phyloP scores from a whole-genome alignment of 2,329 filamentous ascomycete genomes.

The Thermomyces lanuginosus region DNA sequence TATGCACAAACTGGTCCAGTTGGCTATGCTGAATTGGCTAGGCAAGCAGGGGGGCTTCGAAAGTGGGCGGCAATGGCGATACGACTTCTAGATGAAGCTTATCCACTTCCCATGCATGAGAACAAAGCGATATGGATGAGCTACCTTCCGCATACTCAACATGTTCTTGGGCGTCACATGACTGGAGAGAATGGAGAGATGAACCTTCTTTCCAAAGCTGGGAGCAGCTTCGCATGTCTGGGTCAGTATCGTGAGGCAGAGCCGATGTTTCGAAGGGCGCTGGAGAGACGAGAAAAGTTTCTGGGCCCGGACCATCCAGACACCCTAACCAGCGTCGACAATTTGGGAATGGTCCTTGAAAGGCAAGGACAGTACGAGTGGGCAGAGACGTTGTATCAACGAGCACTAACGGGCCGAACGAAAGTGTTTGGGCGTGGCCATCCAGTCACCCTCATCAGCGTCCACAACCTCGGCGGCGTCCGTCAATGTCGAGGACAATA shows the following conservation, averaged over 20 bases:
- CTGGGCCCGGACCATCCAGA: conserved; percentile 5
- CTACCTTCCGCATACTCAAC: conserved; percentile 3
- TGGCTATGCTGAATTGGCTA: conserved; percentile 16
- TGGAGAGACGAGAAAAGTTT: conserved; percentile 4
- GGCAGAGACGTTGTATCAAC: background rate
- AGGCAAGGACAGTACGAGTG: background rate
- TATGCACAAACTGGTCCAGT: conserved; percentile 17
- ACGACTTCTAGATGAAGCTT: conserved; percentile 1
- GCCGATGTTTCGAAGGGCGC: conserved; percentile 5
- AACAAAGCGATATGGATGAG: conserved; percentile 4
- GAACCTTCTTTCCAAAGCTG: background rate
- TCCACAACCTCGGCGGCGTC: conserved; percentile 6
- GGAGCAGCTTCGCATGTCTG: background rate
- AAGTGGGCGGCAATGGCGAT: too few species aligned
- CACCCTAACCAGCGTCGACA: conserved; percentile 6
- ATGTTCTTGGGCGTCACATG: background rate
- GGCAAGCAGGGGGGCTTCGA: too few species aligned
- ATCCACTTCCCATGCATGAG: too few species aligned
- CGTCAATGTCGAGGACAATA: background rate
- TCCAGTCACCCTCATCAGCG: conserved; percentile 8
- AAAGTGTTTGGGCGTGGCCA: conserved; percentile 7
- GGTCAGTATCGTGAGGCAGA: conserved; percentile 9
- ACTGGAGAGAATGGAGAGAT: background rate
- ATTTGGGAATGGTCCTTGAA: background rate
- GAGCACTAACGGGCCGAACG: conserved; percentile 3